Base-by-base conservation (phyloP, 805 yeast species). In the Hanseniaspora clermontiae region DNA sequence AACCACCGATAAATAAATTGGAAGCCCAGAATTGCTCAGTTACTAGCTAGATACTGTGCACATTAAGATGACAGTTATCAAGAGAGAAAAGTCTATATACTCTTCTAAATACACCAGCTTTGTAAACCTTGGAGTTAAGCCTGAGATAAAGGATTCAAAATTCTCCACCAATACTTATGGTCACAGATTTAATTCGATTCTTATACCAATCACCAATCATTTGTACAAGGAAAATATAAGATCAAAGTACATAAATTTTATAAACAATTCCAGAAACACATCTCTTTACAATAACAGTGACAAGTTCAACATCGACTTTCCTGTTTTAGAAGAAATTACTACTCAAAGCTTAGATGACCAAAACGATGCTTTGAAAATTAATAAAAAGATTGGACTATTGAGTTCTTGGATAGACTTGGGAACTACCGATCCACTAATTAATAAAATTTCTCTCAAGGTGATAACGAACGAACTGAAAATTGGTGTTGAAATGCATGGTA, bases 351-450 rank as follows among this genome's bases (percentile, higher is more conserved):
- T 37, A 24, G 17, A 14, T 17, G 43, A 37, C 19, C 20, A 49
- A 38, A 37, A 37, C 36, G 49, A 19, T 20, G 34, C 34, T 17
- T n/a, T 17, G 14, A 36, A 20, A 24, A 45, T 43, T 2, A 36
- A 17, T 19, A 36, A 37, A 14, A 46, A 36, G 34, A 74, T 83
- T 27, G 87, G 86, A 0, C 62, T 82, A 34, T 65, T 82, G 2
- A 77, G 87, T 0, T 79, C 84, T 2, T 83, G 88, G 87, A 70
- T 82, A n/a, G 87, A 82, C 62, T 66, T 82, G 43, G 87, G 82
- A 60, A 75, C 81, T 34, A 68, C 69, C 10, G 79, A 81, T 64
- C 65, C 68, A 0, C 59, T 72, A 6, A 70, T 78, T 3, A 77
- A 82, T 34, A 77, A 74, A 59, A 70, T 82, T 51, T 79, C 84